A percentile compares a stretch with the other conserved stretches of the same genome.
These are phyloP conservation scores for Nakataea oryzae DNA, from an alignment of 2,329 filamentous ascomycete species.

Conservation along the genomic window DNA sequence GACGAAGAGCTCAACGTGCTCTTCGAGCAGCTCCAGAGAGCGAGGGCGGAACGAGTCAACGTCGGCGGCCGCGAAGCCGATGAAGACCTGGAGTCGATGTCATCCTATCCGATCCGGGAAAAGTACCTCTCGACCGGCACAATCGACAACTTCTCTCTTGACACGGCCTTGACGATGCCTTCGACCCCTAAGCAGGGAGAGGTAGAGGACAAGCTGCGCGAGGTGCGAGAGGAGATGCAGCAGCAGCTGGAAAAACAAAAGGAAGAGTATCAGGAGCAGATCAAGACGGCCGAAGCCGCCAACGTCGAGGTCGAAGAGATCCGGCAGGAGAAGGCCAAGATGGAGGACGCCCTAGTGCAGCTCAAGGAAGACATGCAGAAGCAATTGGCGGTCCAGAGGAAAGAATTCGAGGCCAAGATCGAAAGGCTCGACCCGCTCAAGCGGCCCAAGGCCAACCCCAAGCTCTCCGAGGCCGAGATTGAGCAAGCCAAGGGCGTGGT, in stretches of 20 bases:
- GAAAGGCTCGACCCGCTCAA: conserved; percentile 62
- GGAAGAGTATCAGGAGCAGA: conserved; percentile 68
- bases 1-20: conserved; percentile 91
- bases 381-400: conserved; percentile 73
- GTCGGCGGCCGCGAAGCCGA: conserved; percentile 57
- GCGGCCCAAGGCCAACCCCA: conserved; percentile 47
- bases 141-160: conserved; percentile 89
- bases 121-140: conserved; percentile 95
- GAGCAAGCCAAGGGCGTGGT: conserved; percentile 56
- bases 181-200: conserved; percentile 77
- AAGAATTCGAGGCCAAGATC: conserved; percentile 75
- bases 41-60: conserved; percentile 64
- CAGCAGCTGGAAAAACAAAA: conserved; percentile 73
- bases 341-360: conserved; percentile 70
- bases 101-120: conserved; percentile 79
- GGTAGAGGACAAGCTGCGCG: conserved; percentile 62
- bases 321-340: conserved; percentile 68
- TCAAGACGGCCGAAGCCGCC: conserved; percentile 64
- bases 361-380: conserved; percentile 85
- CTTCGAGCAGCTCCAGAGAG: conserved; percentile 87
- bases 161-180: conserved; percentile 88
- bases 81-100: conserved; percentile 82
- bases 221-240: conserved; percentile 76
- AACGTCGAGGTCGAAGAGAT: conserved; percentile 76
- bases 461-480: conserved; percentile 62